phyloP scores from a whole-genome alignment of 1,284 basidiomycete genomes.

The Kwoniella shivajii region DNA sequence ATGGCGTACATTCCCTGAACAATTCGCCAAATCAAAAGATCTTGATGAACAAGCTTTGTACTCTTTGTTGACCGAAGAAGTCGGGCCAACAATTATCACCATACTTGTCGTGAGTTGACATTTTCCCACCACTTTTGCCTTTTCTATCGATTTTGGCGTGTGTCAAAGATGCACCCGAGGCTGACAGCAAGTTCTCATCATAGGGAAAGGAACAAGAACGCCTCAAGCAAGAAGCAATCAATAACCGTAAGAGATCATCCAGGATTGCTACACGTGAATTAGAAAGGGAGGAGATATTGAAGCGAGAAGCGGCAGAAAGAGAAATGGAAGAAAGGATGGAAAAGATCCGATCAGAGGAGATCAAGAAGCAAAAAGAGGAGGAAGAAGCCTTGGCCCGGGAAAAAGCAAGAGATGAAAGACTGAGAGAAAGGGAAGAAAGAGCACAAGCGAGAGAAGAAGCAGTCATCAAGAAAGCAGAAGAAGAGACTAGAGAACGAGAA shows the following conservation, averaged over 20 bases:
- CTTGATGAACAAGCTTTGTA: conserved; percentile 58
- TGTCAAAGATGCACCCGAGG: background rate
- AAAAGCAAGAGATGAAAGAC: conserved; percentile 53
- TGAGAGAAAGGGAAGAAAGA: conserved; percentile 54
- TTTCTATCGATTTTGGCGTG: background rate
- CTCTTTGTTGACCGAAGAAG: conserved; percentile 51
- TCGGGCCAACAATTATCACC: conserved; percentile 56
- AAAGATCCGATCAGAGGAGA: conserved; percentile 49
- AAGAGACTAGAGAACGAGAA: conserved; percentile 43
- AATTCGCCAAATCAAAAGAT: conserved; percentile 57
- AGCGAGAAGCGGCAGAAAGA: conserved; percentile 50
- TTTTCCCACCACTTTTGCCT: background rate
- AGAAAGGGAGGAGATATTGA: conserved; percentile 55
- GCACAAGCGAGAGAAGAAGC: conserved; percentile 55
- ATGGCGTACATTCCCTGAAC: conserved; percentile 56
- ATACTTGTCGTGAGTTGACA: conserved; percentile 48
- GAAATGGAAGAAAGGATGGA: conserved; percentile 58
- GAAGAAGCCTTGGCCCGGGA: conserved; percentile 46
- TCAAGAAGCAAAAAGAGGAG: conserved; percentile 39
- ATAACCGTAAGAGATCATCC: conserved; percentile 58
- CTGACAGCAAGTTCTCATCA: too few relatives aligned
- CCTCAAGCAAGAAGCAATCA: conserved; percentile 54
- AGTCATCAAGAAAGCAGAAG: conserved; percentile 46
- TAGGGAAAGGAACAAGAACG: conserved; percentile 52
- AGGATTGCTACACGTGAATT: conserved; percentile 58